Conservation (phyloP, 2,329 filamentous ascomycete genomes). For the Fusarium multiceps region DNA sequence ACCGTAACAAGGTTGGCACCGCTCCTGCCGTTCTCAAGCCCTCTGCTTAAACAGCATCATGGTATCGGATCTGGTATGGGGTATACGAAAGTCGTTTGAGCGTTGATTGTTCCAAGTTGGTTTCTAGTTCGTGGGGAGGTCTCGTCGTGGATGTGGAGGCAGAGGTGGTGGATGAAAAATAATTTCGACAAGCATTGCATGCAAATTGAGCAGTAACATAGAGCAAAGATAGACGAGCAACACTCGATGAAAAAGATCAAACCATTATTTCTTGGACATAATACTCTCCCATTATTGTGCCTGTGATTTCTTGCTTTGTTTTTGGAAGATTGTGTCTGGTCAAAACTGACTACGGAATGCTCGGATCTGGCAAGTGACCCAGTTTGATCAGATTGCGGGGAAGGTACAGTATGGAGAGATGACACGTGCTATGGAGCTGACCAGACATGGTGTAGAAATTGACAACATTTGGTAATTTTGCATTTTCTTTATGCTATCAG, state of each 20-base stretch:
- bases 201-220: constrained; percentile 30
- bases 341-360: constrained; percentile 9
- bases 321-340: constrained; percentile 10
- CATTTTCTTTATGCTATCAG: background rate
- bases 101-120: constrained; percentile 40
- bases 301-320: background rate
- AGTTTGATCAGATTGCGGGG: constrained; percentile 31
- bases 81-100: constrained; percentile 19
- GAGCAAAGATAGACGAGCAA: constrained; percentile 33
- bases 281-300: rapidly evolving
- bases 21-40: constrained; percentile 48
- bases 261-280: constrained; percentile 13
- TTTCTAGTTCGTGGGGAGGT: constrained; percentile 24
- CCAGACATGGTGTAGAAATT: background rate
- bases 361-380: constrained; percentile 14
- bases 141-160: constrained; percentile 16
- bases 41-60: constrained; percentile 16
- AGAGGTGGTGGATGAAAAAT: constrained; percentile 21
- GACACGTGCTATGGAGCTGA: constrained; percentile 26
- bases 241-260: constrained; percentile 31
- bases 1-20: constrained; percentile 86
- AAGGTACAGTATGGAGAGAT: background rate
- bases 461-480: constrained; percentile 8
- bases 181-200: constrained; percentile 23
- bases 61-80: constrained; percentile 3